Evolutionary conservation across 2,329 filamentous ascomycete species (phyloP).

Genomic region (Ophiosphaerella narmari): DNA sequence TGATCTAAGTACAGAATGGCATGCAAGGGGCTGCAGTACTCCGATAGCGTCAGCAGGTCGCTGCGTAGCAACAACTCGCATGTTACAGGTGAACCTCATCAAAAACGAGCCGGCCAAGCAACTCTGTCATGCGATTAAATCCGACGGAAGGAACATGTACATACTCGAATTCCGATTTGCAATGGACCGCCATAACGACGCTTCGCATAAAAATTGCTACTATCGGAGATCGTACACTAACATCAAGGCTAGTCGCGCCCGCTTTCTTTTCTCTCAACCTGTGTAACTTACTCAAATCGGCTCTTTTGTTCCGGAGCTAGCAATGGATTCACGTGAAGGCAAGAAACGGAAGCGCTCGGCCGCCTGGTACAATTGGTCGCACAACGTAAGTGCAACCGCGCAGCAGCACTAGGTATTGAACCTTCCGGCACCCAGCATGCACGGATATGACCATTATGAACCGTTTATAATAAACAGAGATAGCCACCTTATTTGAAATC

Average conservation of each 20-base stretch:
- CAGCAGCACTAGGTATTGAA: slow-evolving; percentile 1
- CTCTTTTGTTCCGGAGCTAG: slow-evolving; percentile 1
- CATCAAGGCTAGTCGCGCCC: no score
- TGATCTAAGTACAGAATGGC: slow-evolving; percentile 1
- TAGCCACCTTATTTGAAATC: slow-evolving; percentile 1
- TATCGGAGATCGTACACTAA: no score
- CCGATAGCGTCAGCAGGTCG: background rate
- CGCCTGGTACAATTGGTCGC: slow-evolving; percentile 5
- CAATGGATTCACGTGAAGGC: background rate
- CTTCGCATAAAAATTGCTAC: no score
- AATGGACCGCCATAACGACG: no score
- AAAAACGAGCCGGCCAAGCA: no score
- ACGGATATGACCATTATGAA: background rate
- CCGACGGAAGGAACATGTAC: no score
- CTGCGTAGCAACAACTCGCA: no score
- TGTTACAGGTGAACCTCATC: no score
- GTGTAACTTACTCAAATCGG: slow-evolving; percentile 1
- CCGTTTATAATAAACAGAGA: background rate
- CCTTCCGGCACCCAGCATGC: background rate
- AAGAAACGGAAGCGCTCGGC: background rate
- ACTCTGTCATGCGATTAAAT: no score
- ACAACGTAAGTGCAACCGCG: slow-evolving; percentile 8
- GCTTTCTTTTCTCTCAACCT: no score
- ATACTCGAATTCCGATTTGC: no score
- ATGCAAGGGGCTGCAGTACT: slow-evolving; percentile 8